Conservation (phyloP, 2,329 filamentous ascomycete genomes). For the Colletotrichum zoysiae region DNA sequence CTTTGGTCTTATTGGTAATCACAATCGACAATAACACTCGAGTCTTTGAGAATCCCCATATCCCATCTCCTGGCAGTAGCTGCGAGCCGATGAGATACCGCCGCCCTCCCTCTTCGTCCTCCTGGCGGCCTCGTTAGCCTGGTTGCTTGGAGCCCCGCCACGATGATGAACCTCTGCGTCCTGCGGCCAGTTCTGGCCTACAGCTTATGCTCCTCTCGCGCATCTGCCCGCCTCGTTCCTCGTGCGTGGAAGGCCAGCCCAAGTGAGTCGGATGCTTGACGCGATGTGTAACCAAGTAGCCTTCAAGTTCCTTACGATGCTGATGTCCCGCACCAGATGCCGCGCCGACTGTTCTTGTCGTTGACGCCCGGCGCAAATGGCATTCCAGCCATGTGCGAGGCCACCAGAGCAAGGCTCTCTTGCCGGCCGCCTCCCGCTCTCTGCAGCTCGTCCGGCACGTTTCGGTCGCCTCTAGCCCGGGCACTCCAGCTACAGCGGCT, state of each 20-base stretch:
- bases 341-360: slow-evolving; percentile 8
- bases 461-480: slow-evolving; percentile 46
- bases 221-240: slow-evolving; percentile 30
- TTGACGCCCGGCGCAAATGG: slow-evolving; percentile 44
- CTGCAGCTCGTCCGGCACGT: slow-evolving; percentile 55
- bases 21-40: background rate
- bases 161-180: slow-evolving; percentile 37
- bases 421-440: slow-evolving; percentile 48
- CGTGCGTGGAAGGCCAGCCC: slow-evolving; percentile 21
- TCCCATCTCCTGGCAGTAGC: slow-evolving; percentile 25
- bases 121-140: slow-evolving; percentile 38
- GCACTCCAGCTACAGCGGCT: slow-evolving; percentile 43
- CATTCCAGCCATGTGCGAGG: slow-evolving; percentile 56
- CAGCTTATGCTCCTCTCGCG: slow-evolving; percentile 25
- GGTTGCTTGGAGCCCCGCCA: slow-evolving; percentile 27
- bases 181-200: slow-evolving; percentile 40
- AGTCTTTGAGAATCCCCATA: slow-evolving; percentile 2
- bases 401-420: slow-evolving; percentile 47
- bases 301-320: slow-evolving; percentile 2
- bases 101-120: slow-evolving; percentile 26
- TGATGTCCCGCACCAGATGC: slow-evolving; percentile 25
- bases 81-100: slow-evolving; percentile 30
- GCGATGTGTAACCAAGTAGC: slow-evolving; percentile 12
- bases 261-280: slow-evolving; percentile 25
- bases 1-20: background rate